Evolutionary conservation across 2,329 filamentous ascomycete genomes (phyloP).

Genomic region (Acephala macrosclerotiorum): DNA sequence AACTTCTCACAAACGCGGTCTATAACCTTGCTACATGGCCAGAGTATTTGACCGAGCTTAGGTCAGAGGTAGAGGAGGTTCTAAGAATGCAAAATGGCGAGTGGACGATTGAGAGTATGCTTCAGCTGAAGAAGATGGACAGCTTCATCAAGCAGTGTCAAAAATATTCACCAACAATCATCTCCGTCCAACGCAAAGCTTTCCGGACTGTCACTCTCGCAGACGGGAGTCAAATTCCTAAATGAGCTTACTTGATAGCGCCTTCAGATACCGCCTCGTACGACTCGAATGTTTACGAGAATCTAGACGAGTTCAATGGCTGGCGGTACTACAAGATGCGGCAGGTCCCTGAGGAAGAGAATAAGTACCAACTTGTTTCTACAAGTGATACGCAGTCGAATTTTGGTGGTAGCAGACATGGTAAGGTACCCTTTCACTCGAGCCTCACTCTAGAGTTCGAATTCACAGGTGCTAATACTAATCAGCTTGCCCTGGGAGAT

Average conservation of each 20-base stretch:
- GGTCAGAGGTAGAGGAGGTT: constrained; percentile 23
- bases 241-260: neutral
- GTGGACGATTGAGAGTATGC: constrained; percentile 28
- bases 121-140: constrained; percentile 28
- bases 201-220: constrained; percentile 10
- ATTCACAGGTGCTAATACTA: too few species aligned
- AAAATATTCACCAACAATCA: neutral
- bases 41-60: constrained; percentile 26
- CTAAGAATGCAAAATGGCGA: constrained; percentile 18
- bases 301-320: constrained; percentile 22
- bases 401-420: constrained; percentile 22
- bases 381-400: constrained; percentile 14
- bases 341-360: constrained; percentile 8
- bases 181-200: constrained; percentile 12
- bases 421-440: too few species aligned
- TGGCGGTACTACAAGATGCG: constrained; percentile 24
- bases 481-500: constrained; percentile 25
- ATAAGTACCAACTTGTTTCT: constrained; percentile 14
- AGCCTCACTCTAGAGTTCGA: too few species aligned
- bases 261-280: constrained; percentile 10
- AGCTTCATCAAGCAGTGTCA: constrained; percentile 31
- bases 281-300: constrained; percentile 3
- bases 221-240: constrained; percentile 14
- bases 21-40: constrained; percentile 26
- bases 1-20: constrained; percentile 25